phyloP scores from a whole-genome alignment of 768 basidiomycete species.

The Chalciporus piperatus region DNA sequence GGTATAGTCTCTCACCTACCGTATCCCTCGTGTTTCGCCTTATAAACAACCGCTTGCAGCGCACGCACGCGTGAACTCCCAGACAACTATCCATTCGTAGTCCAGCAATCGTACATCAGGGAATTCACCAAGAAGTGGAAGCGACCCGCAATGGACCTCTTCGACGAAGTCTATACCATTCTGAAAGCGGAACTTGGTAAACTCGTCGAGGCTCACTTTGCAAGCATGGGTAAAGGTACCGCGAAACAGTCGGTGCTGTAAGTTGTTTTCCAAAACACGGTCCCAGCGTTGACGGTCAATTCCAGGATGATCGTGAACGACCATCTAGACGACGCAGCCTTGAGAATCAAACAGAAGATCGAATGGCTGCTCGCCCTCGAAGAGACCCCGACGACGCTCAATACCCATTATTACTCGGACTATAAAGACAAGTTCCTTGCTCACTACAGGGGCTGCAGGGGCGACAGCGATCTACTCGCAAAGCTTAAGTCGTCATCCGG shows the following conservation, averaged over 20 bases:
- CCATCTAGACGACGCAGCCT: constrained; percentile 45
- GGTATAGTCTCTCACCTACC: constrained; percentile 37
- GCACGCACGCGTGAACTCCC: constrained; percentile 71
- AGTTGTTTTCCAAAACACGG: constrained; percentile 11
- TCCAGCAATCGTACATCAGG: constrained; percentile 50
- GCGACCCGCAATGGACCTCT: constrained; percentile 44
- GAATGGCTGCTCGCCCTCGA: constrained; percentile 52
- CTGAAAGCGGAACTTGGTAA: constrained; percentile 39
- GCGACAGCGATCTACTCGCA: constrained; percentile 1
- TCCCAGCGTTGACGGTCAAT: not conserved
- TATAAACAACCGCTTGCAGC: constrained; percentile 33
- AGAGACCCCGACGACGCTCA: constrained; percentile 47
- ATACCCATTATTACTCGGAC: constrained; percentile 48
- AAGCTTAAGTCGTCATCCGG: constrained; percentile 2
- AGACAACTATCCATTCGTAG: constrained; percentile 61
- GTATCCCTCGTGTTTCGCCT: too few species aligned
- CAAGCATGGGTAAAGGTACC: constrained; percentile 48
- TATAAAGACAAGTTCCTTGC: constrained; percentile 50
- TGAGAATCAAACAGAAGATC: constrained; percentile 39
- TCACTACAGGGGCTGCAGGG: constrained; percentile 41
- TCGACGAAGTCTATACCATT: constrained; percentile 36
- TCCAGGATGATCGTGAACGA: constrained; percentile 49
- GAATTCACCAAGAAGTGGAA: constrained; percentile 47
- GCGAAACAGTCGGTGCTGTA: constrained; percentile 49
- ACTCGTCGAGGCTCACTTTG: constrained; percentile 51